Evolutionary conservation across 2,329 filamentous ascomycete species (phyloP).

Genomic region (Exophiala bonariae): DNA sequence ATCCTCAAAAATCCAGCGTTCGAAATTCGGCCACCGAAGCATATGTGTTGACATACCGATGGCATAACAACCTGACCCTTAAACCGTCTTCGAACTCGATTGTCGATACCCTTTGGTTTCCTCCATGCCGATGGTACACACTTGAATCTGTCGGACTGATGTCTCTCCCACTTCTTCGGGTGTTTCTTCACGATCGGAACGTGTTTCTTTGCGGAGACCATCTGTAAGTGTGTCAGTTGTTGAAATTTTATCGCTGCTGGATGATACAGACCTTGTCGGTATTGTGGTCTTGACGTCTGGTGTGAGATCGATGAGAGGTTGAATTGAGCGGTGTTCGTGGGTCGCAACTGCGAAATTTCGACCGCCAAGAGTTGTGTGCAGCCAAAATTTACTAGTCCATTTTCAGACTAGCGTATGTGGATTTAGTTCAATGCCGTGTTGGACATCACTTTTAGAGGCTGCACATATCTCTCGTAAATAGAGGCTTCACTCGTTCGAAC

Average conservation of each 20-base stretch:
- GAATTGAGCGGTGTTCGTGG: too few species aligned
- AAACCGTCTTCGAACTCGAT: constrained; percentile 95
- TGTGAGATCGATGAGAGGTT: constrained; percentile 34
- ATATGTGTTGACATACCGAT: constrained; percentile 64
- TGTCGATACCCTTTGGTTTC: constrained; percentile 99
- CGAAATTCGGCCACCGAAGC: neutral
- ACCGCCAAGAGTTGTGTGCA: constrained; percentile 15
- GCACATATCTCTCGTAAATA: too few species aligned
- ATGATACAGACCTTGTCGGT: constrained; percentile 44
- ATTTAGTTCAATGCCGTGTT: too few species aligned
- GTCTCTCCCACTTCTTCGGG: constrained; percentile 92
- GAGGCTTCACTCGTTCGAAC: too few species aligned
- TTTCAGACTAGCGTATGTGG: too few species aligned
- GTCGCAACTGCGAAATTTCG: constrained; percentile 31
- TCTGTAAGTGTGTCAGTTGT: constrained; percentile 53
- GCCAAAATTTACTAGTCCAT: neutral
- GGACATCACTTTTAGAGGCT: too few species aligned
- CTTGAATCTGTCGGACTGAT: constrained; percentile 97
- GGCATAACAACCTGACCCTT: constrained; percentile 95
- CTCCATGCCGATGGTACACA: constrained; percentile 89
- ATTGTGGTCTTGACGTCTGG: constrained; percentile 41
- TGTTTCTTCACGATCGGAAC: constrained; percentile 99
- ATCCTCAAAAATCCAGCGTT: neutral
- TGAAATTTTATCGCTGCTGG: neutral
- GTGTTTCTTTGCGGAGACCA: constrained; percentile 99